Conservation (phyloP, 129 eudicot genomes). For the Helianthus tuberosus region DNA sequence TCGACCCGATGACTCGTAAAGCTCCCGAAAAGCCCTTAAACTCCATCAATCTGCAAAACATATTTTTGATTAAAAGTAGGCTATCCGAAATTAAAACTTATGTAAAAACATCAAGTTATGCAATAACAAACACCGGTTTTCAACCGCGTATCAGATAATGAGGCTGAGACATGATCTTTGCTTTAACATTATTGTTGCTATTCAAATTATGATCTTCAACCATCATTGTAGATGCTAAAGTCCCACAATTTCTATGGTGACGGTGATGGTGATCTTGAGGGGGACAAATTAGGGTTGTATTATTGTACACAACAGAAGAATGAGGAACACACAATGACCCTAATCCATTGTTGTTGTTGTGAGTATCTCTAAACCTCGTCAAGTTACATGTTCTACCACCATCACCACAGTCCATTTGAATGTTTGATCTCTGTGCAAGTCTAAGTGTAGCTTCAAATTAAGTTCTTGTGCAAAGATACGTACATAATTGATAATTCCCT, state of each 20-base stretch:
- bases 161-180: conserved; percentile 95
- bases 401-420: conserved; percentile 25
- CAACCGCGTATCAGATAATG: too few species aligned
- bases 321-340: conserved; percentile 34
- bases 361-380: conserved; percentile 58
- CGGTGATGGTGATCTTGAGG: conserved; percentile 39
- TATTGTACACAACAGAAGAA: conserved; percentile 44
- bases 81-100: too few species aligned
- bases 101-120: too few species aligned
- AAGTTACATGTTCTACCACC: conserved; percentile 37
- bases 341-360: conserved; percentile 13
- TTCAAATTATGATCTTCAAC: conserved; percentile 29
- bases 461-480: conserved; percentile 37
- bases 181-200: conserved; percentile 34
- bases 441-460: conserved; percentile 12
- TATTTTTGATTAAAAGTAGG: too few species aligned
- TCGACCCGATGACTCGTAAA: too few species aligned
- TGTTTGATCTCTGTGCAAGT: conserved; percentile 12
- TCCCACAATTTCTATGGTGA: conserved; percentile 19
- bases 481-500: conserved; percentile 16
- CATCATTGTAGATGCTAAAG: conserved; percentile 28
- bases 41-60: too few species aligned
- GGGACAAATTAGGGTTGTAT: conserved; percentile 33
- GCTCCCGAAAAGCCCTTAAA: too few species aligned
- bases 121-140: too few species aligned